Evolutionary conservation across 2,329 filamentous ascomycete species (phyloP).

Genomic region (Amphichorda felina): DNA sequence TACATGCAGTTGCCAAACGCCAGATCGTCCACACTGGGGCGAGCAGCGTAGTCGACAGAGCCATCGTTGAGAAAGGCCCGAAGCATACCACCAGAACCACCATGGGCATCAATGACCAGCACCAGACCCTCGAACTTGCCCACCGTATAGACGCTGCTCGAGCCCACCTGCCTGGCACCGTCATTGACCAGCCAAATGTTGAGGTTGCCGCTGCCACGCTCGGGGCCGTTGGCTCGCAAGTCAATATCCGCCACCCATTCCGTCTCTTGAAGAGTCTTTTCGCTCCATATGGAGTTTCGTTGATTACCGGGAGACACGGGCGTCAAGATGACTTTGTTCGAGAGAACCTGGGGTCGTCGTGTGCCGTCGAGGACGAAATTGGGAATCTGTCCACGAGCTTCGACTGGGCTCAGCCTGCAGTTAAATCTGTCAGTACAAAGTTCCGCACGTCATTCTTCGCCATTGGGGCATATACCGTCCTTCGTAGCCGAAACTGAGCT

Average conservation of each 20-base stretch:
- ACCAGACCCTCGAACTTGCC: slow-evolving; percentile 83
- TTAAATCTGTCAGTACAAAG: neutral
- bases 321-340: slow-evolving; percentile 85
- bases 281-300: slow-evolving; percentile 72
- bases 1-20: slow-evolving; percentile 92
- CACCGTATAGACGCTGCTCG: slow-evolving; percentile 73
- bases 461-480: slow-evolving; percentile 34
- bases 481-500: slow-evolving; percentile 67
- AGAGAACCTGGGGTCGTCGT: slow-evolving; percentile 52
- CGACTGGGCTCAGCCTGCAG: slow-evolving; percentile 51
- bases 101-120: slow-evolving; percentile 74
- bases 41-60: slow-evolving; percentile 62
- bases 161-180: slow-evolving; percentile 51
- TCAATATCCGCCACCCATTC: slow-evolving; percentile 77
- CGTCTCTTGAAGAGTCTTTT: slow-evolving; percentile 46
- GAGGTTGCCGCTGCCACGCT: slow-evolving; percentile 76
- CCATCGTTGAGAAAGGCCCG: slow-evolving; percentile 94
- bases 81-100: slow-evolving; percentile 66
- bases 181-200: slow-evolving; percentile 84
- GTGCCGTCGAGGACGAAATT: slow-evolving; percentile 45
- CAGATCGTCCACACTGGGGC: slow-evolving; percentile 68
- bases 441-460: neutral
- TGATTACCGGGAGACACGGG: slow-evolving; percentile 79
- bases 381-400: slow-evolving; percentile 34
- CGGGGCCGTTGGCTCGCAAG: slow-evolving; percentile 77